phyloP scores from a whole-genome alignment of 768 basidiomycete species.

The Naganishia vaughanmartiniae region DNA sequence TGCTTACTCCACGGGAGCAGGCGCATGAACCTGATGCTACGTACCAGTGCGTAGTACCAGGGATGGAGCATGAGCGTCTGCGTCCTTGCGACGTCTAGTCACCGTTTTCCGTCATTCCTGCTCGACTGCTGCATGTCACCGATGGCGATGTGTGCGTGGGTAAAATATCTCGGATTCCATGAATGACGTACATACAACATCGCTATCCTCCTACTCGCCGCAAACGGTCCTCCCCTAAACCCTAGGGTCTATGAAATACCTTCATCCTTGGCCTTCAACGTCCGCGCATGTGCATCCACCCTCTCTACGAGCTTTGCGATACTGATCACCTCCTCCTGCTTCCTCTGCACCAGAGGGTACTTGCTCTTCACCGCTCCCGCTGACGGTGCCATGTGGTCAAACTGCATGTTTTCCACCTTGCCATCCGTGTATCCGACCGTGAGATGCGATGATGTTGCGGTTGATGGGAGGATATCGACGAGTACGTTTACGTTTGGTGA shows the following conservation, averaged over 20 bases:
- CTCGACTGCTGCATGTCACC: too few species aligned
- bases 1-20: too few species aligned
- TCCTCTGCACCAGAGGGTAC: conserved; percentile 20
- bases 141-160: too few species aligned
- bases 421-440: conserved; percentile 32
- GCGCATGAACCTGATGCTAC: too few species aligned
- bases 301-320: conserved; percentile 26
- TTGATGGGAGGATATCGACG: conserved; percentile 27
- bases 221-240: background rate
- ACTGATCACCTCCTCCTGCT: conserved; percentile 26
- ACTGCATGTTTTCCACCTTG: conserved; percentile 26
- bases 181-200: background rate
- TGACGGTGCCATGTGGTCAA: background rate
- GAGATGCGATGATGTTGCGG: background rate
- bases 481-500: conserved; percentile 28
- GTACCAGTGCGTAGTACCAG: too few species aligned
- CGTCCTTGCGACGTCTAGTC: too few species aligned
- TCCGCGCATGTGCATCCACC: conserved; percentile 30
- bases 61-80: too few species aligned
- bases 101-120: too few species aligned
- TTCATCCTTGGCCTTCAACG: conserved; percentile 32
- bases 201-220: background rate
- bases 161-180: background rate
- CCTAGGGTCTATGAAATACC: conserved; percentile 9
- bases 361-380: background rate